Percentiles rank a stretch among this genome's conserved stretches.
Evolutionary conservation across 2,329 filamentous ascomycete species (phyloP).

Genomic region (Trichoderma brevicompactum): DNA sequence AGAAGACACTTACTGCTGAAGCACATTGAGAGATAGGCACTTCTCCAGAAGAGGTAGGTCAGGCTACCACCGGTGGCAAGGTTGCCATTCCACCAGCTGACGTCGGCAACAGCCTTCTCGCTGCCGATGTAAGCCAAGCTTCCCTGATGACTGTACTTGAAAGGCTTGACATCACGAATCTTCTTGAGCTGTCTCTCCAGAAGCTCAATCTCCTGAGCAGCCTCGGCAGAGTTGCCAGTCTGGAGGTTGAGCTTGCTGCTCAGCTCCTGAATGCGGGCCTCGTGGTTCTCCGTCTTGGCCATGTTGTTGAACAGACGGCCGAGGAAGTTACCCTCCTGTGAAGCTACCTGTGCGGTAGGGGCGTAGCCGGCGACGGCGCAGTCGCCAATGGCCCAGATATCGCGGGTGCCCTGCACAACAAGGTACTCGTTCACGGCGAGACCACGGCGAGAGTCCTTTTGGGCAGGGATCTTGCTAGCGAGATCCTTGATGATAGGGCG

Average conservation of each 20-base stretch:
- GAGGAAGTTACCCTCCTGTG: constrained; percentile 94
- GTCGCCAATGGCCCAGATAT: constrained; percentile 98
- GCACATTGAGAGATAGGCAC: constrained; percentile 98
- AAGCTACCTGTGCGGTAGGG: constrained; percentile 93
- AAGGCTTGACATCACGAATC: constrained; percentile 94
- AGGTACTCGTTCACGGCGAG: constrained; percentile 98
- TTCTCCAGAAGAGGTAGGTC: constrained; percentile 98
- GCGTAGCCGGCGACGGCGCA: constrained; percentile 98
- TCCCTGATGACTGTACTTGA: constrained; percentile 98
- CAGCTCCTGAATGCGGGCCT: constrained; percentile 73
- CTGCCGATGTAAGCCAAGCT: constrained; percentile 97
- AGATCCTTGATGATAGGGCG: constrained; percentile 89
- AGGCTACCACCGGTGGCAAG: constrained; percentile 89
- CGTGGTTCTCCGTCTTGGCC: constrained; percentile 88
- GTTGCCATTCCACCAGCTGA: constrained; percentile 97
- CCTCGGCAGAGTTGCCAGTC: constrained; percentile 68
- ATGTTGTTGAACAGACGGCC: constrained; percentile 98
- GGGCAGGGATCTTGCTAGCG: constrained; percentile 87
- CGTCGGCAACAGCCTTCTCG: constrained; percentile 96
- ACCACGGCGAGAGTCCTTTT: constrained; percentile 92
- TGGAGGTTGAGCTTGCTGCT: constrained; percentile 64
- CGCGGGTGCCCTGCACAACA: constrained; percentile 93
- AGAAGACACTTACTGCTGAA: constrained; percentile 80
- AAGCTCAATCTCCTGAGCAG: constrained; percentile 76
- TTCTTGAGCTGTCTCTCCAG: constrained; percentile 85